phyloP scores from a whole-genome alignment of 768 basidiomycete genomes.

The Boletales sp. region DNA sequence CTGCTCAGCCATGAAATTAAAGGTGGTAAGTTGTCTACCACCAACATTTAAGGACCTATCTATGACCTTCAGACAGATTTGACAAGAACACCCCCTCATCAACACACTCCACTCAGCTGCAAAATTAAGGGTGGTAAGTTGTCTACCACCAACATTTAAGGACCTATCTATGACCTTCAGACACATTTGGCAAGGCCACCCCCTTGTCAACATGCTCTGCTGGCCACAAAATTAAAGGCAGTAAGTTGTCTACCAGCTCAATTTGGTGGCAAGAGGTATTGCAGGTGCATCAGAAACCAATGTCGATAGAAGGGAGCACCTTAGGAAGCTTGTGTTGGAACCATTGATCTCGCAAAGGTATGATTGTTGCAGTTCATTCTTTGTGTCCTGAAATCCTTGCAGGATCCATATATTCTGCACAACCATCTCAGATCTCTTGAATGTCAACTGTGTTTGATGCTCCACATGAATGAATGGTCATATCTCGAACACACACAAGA shows the following conservation, averaged over 20 bases:
- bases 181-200: too few relatives aligned
- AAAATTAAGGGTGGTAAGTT: too few relatives aligned
- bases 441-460: conserved; percentile 94
- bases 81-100: too few relatives aligned
- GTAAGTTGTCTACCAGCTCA: conserved; percentile 27
- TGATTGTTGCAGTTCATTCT: conserved; percentile 13
- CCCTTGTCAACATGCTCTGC: too few relatives aligned
- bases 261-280: conserved; percentile 93
- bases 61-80: too few relatives aligned
- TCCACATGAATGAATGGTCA: conserved; percentile 99
- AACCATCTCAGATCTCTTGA: conserved; percentile 98
- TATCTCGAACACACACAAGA: conserved; percentile 99
- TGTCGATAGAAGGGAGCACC: conserved; percentile 90
- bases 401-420: conserved; percentile 98
- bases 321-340: conserved; percentile 92
- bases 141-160: too few relatives aligned
- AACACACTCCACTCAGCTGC: too few relatives aligned
- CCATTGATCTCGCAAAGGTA: conserved; percentile 96
- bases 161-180: too few relatives aligned
- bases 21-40: too few relatives aligned
- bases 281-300: conserved; percentile 94
- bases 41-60: too few relatives aligned
- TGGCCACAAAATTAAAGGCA: too few relatives aligned
- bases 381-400: conserved; percentile 10
- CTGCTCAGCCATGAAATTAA: too few relatives aligned